These are phyloP conservation scores for Ophiostoma populinum DNA, from an alignment of 2,329 filamentous ascomycete species.

Conservation along the genomic window DNA sequence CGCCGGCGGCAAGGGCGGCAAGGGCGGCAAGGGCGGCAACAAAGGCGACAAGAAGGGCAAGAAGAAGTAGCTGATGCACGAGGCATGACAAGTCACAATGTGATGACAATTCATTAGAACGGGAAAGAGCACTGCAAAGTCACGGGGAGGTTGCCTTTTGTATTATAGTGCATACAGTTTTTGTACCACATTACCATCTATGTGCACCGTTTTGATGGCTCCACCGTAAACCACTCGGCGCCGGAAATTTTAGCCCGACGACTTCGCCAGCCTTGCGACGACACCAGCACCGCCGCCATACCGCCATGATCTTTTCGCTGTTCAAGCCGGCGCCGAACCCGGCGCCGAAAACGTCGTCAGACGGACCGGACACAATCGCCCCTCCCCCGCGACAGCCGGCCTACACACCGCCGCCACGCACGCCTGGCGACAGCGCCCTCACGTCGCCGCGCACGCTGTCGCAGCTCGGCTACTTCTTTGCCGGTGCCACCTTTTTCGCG, in stretches of 20 bases:
- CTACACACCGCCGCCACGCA: neutral
- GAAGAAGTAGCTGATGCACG: no score
- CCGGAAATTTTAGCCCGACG: no score
- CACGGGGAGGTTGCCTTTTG: no score
- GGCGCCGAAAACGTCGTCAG: neutral
- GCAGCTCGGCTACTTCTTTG: conserved; percentile 54
- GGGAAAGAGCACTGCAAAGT: no score
- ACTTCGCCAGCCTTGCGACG: no score
- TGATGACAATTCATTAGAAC: no score
- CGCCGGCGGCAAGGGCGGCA: conserved; percentile 19
- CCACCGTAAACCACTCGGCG: no score
- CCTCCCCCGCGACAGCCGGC: neutral
- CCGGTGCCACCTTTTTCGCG: conserved; percentile 58
- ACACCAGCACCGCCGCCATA: neutral
- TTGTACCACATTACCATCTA: no score
- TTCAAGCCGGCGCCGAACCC: conserved; percentile 1
- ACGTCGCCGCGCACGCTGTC: conserved; percentile 34
- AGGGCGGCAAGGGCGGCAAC: neutral
- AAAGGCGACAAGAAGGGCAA: conserved; percentile 2
- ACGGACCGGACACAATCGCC: neutral
- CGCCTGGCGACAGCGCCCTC: conserved; percentile 3
- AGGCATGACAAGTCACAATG: no score
- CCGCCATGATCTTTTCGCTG: conserved; percentile 1
- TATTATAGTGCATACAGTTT: no score
- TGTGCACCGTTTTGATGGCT: no score